phyloP scores from a whole-genome alignment of 768 basidiomycete genomes.

The Leccinum aurantiacum region DNA sequence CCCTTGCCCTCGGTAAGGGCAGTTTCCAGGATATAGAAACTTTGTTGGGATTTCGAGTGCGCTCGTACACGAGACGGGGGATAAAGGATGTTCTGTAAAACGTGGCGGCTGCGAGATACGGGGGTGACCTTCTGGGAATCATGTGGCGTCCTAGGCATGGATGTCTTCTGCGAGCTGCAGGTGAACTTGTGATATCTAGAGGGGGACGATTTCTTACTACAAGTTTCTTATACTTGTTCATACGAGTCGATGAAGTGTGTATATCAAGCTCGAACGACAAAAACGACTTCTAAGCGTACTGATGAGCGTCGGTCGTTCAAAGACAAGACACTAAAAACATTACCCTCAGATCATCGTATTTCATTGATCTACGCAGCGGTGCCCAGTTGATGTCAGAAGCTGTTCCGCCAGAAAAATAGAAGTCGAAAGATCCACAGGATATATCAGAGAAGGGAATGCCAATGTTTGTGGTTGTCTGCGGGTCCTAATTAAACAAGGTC shows the following conservation, averaged over 20 bases:
- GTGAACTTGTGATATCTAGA: background rate
- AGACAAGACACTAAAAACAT: background rate
- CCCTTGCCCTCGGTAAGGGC: background rate
- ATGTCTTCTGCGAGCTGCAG: background rate
- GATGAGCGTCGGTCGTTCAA: constrained; percentile 2
- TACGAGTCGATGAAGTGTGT: background rate
- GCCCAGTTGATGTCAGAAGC: background rate
- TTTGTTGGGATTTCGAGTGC: constrained; percentile 1
- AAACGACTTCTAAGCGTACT: constrained; percentile 5
- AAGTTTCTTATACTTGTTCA: constrained; percentile 2
- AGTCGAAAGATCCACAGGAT: background rate
- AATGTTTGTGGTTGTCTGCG: background rate
- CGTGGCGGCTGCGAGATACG: background rate
- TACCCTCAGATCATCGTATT: constrained; percentile 5
- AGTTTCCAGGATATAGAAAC: background rate
- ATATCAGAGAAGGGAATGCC: background rate
- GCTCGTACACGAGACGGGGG: constrained; percentile 2
- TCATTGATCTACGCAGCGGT: background rate
- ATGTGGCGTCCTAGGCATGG: background rate
- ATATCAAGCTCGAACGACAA: background rate
- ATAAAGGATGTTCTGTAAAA: constrained; percentile 1
- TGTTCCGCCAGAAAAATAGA: background rate
- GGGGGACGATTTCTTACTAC: constrained; percentile 3
- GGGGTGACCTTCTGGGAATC: background rate
- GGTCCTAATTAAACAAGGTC: background rate